Percentiles rank a stretch among this genome's conserved stretches.
Evolutionary conservation across 192 early-diverging fungal species (phyloP).

Genomic region (Umbelopsis ramanniana): DNA sequence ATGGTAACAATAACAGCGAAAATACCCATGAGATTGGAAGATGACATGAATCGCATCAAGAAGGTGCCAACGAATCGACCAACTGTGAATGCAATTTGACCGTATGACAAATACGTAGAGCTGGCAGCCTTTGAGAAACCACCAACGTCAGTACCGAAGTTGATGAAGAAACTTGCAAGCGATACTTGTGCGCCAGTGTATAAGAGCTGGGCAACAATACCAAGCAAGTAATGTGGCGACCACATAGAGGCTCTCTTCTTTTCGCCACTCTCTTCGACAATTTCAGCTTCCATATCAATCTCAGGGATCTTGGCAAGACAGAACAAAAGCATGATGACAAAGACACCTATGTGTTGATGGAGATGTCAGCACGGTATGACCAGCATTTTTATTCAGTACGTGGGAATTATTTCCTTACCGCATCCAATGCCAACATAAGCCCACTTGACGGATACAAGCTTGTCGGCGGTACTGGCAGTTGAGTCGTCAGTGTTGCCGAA

Average conservation of each 20-base stretch:
- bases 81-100: slow-evolving; percentile 38
- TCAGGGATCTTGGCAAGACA: slow-evolving; percentile 39
- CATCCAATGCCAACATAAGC: slow-evolving; percentile 37
- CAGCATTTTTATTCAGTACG: neutral
- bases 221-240: slow-evolving; percentile 37
- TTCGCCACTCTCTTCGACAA: slow-evolving; percentile 21
- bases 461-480: slow-evolving; percentile 6
- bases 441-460: slow-evolving; percentile 34
- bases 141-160: slow-evolving; percentile 31
- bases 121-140: slow-evolving; percentile 15
- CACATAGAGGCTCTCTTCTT: slow-evolving; percentile 29
- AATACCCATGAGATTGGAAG: slow-evolving; percentile 29
- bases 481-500: slow-evolving; percentile 28
- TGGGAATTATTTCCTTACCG: slow-evolving; percentile 13
- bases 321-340: slow-evolving; percentile 33
- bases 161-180: slow-evolving; percentile 41
- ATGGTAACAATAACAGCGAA: slow-evolving; percentile 22
- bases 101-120: slow-evolving; percentile 28
- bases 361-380: neutral
- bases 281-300: slow-evolving; percentile 46
- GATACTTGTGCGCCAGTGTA: slow-evolving; percentile 43
- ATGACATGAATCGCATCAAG: slow-evolving; percentile 25
- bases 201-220: slow-evolving; percentile 32
- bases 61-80: slow-evolving; percentile 36
- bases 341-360: slow-evolving; percentile 25